These are phyloP conservation scores for Recurvomyces mirabilis DNA, from an alignment of 495 filamentous ascomycete species.

Conservation along the genomic window DNA sequence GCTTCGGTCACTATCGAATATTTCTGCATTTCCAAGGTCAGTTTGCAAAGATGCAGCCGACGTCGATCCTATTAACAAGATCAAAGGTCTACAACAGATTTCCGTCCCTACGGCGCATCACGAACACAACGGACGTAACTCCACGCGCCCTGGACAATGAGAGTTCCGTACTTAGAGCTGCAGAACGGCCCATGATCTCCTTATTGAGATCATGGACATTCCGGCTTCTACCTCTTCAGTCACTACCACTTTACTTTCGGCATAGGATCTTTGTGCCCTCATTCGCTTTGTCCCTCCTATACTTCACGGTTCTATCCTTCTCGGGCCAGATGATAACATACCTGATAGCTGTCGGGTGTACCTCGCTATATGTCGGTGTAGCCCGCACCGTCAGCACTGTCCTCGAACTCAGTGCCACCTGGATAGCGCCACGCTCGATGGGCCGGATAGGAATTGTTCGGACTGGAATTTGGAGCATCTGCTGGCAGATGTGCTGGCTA, in stretches of 20 bases:
- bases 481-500: constrained; percentile 48
- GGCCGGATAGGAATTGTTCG: constrained; percentile 44
- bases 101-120: too few species aligned
- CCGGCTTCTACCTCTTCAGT: too few species aligned
- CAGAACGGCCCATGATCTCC: too few species aligned
- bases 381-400: constrained; percentile 30
- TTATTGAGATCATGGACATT: not conserved
- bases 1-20: constrained; percentile 44
- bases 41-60: too few species aligned
- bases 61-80: too few species aligned
- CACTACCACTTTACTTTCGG: constrained; percentile 22
- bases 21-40: constrained; percentile 43
- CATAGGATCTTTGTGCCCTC: constrained; percentile 32
- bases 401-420: constrained; percentile 42
- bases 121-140: too few species aligned
- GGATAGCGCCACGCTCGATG: constrained; percentile 41
- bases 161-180: too few species aligned
- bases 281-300: constrained; percentile 31
- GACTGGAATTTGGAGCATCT: constrained; percentile 51
- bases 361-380: too few species aligned
- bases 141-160: too few species aligned
- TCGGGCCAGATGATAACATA: constrained; percentile 35
- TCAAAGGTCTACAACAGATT: too few species aligned
- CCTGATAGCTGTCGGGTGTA: constrained; percentile 29
- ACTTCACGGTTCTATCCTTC: constrained; percentile 37